These are phyloP conservation scores for Metschnikowia reukaufii DNA, from an alignment of 805 yeast genomes.

Conservation along the genomic window DNA sequence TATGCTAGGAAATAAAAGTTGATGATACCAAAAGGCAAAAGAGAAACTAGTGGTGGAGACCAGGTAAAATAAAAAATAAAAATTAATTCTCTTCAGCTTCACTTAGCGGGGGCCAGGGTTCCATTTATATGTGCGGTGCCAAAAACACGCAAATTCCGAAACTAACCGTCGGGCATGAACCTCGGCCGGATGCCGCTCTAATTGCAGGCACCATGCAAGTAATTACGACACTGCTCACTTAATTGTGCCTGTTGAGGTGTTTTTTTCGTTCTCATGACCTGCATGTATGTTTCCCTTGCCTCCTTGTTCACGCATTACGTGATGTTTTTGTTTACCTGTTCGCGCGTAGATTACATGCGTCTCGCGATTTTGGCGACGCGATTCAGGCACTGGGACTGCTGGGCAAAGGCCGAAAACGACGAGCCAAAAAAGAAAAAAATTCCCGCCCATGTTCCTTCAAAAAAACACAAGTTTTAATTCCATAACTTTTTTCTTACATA, in stretches of 20 bases:
- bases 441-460: neutral
- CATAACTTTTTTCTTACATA: neutral
- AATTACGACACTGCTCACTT: slow-evolving; percentile 9
- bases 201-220: slow-evolving; percentile 23
- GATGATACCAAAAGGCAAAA: no score
- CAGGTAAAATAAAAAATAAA: neutral
- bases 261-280: slow-evolving; percentile 12
- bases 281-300: neutral
- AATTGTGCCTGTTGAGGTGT: neutral
- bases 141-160: slow-evolving; percentile 5
- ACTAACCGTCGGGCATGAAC: neutral
- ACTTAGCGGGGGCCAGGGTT: neutral
- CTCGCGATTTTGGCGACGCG: slow-evolving; percentile 13
- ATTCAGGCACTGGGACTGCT: neutral
- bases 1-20: no score
- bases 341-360: slow-evolving; percentile 18
- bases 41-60: neutral
- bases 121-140: slow-evolving; percentile 9
- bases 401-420: neutral
- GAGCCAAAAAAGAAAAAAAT: neutral
- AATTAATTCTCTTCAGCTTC: neutral
- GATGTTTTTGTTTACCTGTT: slow-evolving; percentile 15
- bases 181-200: neutral
- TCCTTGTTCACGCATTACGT: neutral
- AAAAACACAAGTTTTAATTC: no score